phyloP scores from a whole-genome alignment of 257 asterid species.

The Plantago ovata region DNA sequence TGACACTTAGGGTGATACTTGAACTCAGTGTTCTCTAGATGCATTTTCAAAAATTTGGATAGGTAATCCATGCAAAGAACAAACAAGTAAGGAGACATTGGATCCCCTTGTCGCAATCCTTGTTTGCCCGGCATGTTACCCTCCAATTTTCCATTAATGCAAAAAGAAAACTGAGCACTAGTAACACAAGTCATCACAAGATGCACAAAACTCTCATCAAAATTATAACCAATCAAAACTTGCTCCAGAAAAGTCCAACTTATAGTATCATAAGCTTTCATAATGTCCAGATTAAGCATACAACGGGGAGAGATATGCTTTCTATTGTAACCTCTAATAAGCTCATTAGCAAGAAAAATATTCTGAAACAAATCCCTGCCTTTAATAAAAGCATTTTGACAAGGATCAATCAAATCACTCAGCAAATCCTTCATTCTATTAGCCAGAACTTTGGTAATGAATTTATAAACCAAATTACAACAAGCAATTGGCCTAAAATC shows the following conservation, averaged over 20 bases:
- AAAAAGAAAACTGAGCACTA: neutral
- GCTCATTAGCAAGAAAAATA: no score
- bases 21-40: neutral
- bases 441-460: no score
- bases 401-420: no score
- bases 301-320: neutral
- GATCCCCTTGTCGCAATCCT: no score
- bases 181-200: neutral
- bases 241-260: neutral
- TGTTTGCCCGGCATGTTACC: neutral
- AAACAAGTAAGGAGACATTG: no score
- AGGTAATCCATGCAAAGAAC: neutral
- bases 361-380: no score
- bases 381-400: no score
- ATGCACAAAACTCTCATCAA: neutral
- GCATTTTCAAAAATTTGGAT: neutral
- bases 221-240: neutral
- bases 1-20: neutral
- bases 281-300: neutral
- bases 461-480: no score
- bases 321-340: neutral
- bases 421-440: no score
- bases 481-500: no score
- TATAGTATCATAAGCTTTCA: neutral
- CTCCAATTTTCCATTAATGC: neutral